phyloP scores from a whole-genome alignment of 768 basidiomycete species.

The Mycena alexandri region DNA sequence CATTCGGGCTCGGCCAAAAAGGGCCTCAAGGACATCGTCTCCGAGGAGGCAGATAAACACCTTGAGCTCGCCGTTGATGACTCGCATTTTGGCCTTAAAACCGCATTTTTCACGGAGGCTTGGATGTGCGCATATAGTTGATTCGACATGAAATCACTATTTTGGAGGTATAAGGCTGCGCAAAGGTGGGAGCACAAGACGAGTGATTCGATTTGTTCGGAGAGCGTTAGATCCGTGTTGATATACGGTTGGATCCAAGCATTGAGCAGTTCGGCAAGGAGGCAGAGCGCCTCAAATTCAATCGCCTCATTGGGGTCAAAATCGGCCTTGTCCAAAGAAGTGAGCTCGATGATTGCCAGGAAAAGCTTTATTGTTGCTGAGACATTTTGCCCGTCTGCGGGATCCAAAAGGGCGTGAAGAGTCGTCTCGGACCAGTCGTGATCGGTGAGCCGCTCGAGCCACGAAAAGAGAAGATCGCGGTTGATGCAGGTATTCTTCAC shows the following conservation, averaged over 20 bases:
- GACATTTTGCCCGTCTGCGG: constrained; percentile 43
- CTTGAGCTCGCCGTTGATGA: too few relatives aligned
- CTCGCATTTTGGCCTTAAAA: too few relatives aligned
- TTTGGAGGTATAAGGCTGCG: constrained; percentile 40
- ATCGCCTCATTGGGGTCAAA: constrained; percentile 38
- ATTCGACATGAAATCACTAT: constrained; percentile 43
- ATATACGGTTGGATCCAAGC: constrained; percentile 44
- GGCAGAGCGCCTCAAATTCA: constrained; percentile 35
- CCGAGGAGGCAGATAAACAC: too few relatives aligned
- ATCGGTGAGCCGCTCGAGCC: constrained; percentile 18
- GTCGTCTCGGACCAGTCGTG: constrained; percentile 22
- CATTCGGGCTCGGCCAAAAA: constrained; percentile 44
- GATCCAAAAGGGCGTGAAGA: constrained; percentile 33
- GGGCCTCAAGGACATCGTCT: too few relatives aligned
- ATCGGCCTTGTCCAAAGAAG: constrained; percentile 24
- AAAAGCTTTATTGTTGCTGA: constrained; percentile 39
- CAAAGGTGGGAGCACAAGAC: constrained; percentile 39
- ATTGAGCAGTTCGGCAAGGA: constrained; percentile 45
- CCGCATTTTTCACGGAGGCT: constrained; percentile 42
- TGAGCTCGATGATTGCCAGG: constrained; percentile 38
- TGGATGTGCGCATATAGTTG: constrained; percentile 47
- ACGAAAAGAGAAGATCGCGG: constrained; percentile 22
- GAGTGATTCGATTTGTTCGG: constrained; percentile 44
- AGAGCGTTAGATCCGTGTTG: constrained; percentile 38
- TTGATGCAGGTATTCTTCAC: constrained; percentile 35